Percentiles rank a stretch among this genome's conserved stretches.
These are phyloP conservation scores for Macrocybe sp. DNA, from an alignment of 1,284 basidiomycete species.

Conservation along the genomic window DNA sequence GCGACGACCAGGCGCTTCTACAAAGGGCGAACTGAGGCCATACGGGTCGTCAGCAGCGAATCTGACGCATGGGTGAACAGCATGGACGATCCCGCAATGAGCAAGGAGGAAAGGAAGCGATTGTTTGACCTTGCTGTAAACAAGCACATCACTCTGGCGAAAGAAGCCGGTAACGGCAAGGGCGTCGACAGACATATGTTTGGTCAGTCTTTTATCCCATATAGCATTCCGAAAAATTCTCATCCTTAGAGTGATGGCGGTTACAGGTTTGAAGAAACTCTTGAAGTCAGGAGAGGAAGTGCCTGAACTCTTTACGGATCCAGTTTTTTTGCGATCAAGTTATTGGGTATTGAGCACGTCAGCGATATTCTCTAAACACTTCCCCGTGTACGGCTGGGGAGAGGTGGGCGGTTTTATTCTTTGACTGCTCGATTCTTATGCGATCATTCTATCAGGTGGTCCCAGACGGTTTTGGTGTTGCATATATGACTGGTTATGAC, in stretches of 20 bases:
- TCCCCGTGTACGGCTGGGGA: constrained; percentile 84
- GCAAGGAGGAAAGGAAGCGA: constrained; percentile 41
- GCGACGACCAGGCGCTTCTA: constrained; percentile 81
- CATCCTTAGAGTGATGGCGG: constrained; percentile 2
- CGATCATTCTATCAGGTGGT: constrained; percentile 46
- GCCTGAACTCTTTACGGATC: constrained; percentile 70
- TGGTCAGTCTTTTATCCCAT: constrained; percentile 34
- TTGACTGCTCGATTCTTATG: neutral
- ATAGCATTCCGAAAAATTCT: neutral
- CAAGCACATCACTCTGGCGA: constrained; percentile 69
- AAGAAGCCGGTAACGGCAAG: constrained; percentile 63
- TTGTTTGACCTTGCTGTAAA: constrained; percentile 66
- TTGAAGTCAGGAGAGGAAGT: constrained; percentile 55
- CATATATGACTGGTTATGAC: constrained; percentile 74
- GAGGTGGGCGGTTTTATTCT: constrained; percentile 42
- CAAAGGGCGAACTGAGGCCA: constrained; percentile 87
- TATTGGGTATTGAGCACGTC: constrained; percentile 83
- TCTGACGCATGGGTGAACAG: constrained; percentile 68
- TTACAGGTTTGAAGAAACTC: constrained; percentile 61
- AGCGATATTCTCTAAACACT: constrained; percentile 78
- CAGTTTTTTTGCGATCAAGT: constrained; percentile 60
- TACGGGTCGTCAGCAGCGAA: constrained; percentile 73
- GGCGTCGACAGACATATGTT: constrained; percentile 85
- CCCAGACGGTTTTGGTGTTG: constrained; percentile 74
- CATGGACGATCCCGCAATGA: constrained; percentile 54